Percentiles rank a stretch among this genome's conserved stretches.
These are phyloP conservation scores for Gardenia jasminoides DNA, from an alignment of 257 asterid species.

Conservation along the genomic window DNA sequence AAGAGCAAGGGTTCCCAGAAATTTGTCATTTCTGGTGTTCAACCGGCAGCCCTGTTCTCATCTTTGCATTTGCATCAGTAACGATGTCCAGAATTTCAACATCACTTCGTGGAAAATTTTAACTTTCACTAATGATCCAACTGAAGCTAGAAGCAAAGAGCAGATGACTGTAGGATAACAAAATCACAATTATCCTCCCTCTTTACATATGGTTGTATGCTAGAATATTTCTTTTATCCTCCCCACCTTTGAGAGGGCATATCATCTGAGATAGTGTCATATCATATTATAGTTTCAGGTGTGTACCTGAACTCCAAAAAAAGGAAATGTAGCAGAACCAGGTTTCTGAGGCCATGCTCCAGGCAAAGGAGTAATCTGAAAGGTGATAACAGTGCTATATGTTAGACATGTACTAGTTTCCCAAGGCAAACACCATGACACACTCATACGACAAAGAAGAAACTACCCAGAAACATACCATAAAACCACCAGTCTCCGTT, in stretches of 20 bases:
- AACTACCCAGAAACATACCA: slow-evolving; percentile 50
- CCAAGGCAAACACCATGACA: neutral
- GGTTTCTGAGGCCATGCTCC: slow-evolving; percentile 99
- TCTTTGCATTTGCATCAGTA: neutral
- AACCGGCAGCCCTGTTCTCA: neutral
- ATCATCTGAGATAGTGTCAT: neutral
- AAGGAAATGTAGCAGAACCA: slow-evolving; percentile 98
- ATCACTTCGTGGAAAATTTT: neutral
- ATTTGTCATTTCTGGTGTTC: neutral
- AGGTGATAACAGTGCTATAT: slow-evolving; percentile 27
- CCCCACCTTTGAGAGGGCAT: neutral
- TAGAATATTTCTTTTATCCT: neutral
- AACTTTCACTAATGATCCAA: neutral
- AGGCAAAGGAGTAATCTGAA: slow-evolving; percentile 96
- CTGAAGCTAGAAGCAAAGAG: neutral
- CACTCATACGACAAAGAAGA: neutral
- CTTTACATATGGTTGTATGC: neutral
- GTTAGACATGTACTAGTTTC: slow-evolving; percentile 16
- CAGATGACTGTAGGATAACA: neutral
- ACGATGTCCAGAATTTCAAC: neutral
- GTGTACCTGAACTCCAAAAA: slow-evolving; percentile 93
- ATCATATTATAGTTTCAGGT: neutral
- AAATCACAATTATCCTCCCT: neutral
- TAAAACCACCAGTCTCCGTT: slow-evolving; percentile 95
- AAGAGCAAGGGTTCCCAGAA: too few species aligned